A percentile compares a stretch with the other conserved stretches of the same genome.
These are phyloP conservation scores for Senna siamea DNA, from an alignment of 306 rosid species.

Conservation along the genomic window DNA sequence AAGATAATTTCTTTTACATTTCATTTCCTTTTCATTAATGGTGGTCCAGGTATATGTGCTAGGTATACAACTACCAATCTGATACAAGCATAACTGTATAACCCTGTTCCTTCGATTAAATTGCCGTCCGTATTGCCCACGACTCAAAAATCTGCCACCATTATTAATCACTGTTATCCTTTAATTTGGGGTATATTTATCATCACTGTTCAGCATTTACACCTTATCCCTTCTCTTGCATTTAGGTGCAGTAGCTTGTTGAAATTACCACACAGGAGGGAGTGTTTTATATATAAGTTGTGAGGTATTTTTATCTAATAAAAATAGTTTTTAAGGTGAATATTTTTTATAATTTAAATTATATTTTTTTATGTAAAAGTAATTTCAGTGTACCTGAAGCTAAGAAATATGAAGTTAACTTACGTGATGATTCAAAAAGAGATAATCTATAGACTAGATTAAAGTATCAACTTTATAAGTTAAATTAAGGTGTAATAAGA, in stretches of 20 bases:
- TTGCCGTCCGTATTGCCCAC: not conserved
- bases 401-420: too few relatives aligned
- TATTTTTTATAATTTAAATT: too few relatives aligned
- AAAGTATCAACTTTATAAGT: too few relatives aligned
- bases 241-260: constrained; percentile 20
- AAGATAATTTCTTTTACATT: not conserved
- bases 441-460: too few relatives aligned
- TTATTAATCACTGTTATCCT: not conserved
- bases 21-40: constrained; percentile 17
- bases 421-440: too few relatives aligned
- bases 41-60: not conserved
- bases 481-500: too few relatives aligned
- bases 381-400: too few relatives aligned
- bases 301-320: too few relatives aligned
- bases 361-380: too few relatives aligned
- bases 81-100: not conserved
- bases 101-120: not conserved
- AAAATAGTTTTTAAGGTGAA: too few relatives aligned
- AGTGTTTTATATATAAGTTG: too few relatives aligned
- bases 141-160: not conserved
- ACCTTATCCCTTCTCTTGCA: constrained; percentile 35
- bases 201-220: not conserved
- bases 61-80: not conserved
- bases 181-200: not conserved
- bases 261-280: not conserved